phyloP scores from a whole-genome alignment of 768 basidiomycete species.

The Serendipita sp. region DNA sequence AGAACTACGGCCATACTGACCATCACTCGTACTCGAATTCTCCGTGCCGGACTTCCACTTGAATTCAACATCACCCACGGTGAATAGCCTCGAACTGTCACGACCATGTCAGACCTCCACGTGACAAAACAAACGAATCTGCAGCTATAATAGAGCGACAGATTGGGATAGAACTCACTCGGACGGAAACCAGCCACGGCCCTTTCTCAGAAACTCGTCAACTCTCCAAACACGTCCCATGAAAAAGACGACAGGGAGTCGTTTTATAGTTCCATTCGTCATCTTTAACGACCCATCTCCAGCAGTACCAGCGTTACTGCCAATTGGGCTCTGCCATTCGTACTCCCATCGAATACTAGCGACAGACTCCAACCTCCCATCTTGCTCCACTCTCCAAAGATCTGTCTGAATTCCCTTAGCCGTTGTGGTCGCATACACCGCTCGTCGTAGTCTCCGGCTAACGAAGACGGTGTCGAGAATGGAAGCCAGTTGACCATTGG shows the following conservation, averaged over 20 bases:
- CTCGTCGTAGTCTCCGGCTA: neutral
- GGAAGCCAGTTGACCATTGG: neutral
- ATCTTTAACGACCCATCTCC: neutral
- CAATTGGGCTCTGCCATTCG: neutral
- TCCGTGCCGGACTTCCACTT: slow-evolving; percentile 3
- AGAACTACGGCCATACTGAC: neutral
- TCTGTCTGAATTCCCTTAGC: neutral
- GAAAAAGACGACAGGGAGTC: neutral
- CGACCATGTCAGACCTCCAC: neutral
- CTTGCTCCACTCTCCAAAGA: neutral
- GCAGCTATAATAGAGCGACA: too few species aligned
- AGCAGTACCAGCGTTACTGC: neutral
- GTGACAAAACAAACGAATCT: neutral
- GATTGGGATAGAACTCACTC: neutral
- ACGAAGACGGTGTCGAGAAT: slow-evolving; percentile 6
- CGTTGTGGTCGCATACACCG: slow-evolving; percentile 3
- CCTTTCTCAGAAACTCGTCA: neutral
- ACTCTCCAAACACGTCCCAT: neutral
- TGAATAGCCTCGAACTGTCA: neutral
- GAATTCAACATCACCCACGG: neutral
- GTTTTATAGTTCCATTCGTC: neutral
- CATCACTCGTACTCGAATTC: neutral
- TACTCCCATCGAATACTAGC: neutral
- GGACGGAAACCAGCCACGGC: neutral
- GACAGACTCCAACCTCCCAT: neutral